A percentile compares a stretch with the other conserved stretches of the same genome.
phyloP scores from a whole-genome alignment of 306 rosid genomes.

The Sophora flavescens region DNA sequence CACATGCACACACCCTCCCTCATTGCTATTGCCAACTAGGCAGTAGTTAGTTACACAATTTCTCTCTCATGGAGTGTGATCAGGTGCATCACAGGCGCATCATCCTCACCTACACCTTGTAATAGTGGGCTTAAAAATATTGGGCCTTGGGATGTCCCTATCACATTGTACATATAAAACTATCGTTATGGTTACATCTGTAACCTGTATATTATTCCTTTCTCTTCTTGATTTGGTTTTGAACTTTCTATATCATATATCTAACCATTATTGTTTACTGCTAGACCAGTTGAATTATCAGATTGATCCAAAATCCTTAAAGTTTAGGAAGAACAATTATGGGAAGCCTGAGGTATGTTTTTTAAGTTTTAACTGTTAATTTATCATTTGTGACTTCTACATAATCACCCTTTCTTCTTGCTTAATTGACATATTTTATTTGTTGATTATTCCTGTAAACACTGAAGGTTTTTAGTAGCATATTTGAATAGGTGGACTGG shows the following conservation, averaged over 20 bases:
- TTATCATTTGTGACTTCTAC: constrained; percentile 15
- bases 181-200: constrained; percentile 20
- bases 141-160: too few species aligned
- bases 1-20: too few species aligned
- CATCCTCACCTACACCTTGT: too few species aligned
- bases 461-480: constrained; percentile 38
- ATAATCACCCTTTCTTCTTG: constrained; percentile 6
- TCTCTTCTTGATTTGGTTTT: constrained; percentile 36
- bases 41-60: too few species aligned
- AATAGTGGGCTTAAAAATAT: too few species aligned
- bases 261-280: constrained; percentile 55
- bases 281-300: constrained; percentile 72
- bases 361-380: constrained; percentile 40
- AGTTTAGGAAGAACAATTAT: constrained; percentile 72
- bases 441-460: constrained; percentile 18
- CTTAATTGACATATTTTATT: constrained; percentile 32
- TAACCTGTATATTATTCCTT: constrained; percentile 10
- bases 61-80: too few species aligned
- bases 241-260: constrained; percentile 34
- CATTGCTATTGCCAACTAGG: too few species aligned
- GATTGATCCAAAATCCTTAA: constrained; percentile 72
- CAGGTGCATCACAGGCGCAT: too few species aligned
- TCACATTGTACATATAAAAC: neutral
- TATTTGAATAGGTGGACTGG: constrained; percentile 70
- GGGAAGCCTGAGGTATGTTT: constrained; percentile 91